Conservation (phyloP, 116 monocot species). For the Posidonia oceanica region DNA sequence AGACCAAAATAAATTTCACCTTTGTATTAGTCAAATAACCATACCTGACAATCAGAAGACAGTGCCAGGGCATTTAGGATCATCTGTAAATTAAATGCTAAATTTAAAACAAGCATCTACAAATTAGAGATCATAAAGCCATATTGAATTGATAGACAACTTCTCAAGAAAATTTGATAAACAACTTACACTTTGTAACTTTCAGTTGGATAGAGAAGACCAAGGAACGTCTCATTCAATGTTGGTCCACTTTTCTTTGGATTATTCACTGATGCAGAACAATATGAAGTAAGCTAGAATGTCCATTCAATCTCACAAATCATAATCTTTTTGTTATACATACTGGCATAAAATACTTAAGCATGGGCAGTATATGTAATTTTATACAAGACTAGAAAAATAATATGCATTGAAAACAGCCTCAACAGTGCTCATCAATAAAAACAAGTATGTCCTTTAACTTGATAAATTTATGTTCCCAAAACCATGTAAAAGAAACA, state of each 20-base stretch:
- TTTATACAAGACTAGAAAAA: no score
- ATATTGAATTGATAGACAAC: neutral
- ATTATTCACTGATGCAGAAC: constrained; percentile 57
- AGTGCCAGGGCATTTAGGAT: no score
- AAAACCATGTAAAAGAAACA: no score
- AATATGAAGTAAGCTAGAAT: neutral
- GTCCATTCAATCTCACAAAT: no score
- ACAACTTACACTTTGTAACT: constrained; percentile 92
- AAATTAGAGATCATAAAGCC: neutral
- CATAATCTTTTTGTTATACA: no score
- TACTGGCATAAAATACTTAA: no score
- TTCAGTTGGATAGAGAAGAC: constrained; percentile 87
- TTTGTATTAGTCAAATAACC: constrained; percentile 96
- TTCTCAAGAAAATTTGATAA: neutral
- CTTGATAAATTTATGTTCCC: no score
- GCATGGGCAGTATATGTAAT: no score
- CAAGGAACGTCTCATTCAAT: constrained; percentile 87
- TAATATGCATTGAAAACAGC: no score
- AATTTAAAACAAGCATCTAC: neutral
- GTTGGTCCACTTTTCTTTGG: constrained; percentile 81
- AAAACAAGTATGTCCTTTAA: no score
- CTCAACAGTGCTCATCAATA: no score
- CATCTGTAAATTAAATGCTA: neutral
- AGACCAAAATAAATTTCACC: constrained; percentile 90
- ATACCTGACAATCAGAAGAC: constrained; percentile 37